Evolutionary conservation across 2,329 filamentous ascomycete genomes (phyloP), one percentile per base, ranked within the genome.

Genomic region (Claviceps pusilla): DNA sequence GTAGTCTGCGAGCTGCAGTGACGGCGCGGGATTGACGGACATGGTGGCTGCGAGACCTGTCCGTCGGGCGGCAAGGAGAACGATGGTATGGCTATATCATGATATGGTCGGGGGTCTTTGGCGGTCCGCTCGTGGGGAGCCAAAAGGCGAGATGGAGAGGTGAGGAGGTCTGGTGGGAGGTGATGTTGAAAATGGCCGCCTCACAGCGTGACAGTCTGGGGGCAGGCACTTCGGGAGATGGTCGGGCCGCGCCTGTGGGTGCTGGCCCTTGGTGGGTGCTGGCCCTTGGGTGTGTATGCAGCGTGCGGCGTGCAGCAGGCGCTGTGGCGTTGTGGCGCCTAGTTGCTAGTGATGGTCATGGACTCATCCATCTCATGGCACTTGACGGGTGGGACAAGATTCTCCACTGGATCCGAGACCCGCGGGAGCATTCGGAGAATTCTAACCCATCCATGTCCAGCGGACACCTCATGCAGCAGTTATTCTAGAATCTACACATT

Each of bases 1-100:
- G 71, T 95, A 97, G 66, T 96, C 90, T 66, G 91, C 87, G 56
- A 83, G 78, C 59, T 79, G 76, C 57, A 80, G 74, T 58, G 78
- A 77, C 56, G 74, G 75, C 59, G 67, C 59, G 41, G 69, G 65
- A 60, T 65, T 69, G 67, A 68, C 68, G 63, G 75, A 73, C 75
- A 77, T 76, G 54, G 58, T 69, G 66, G 65, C 57, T 59, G 58
- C 52, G 56, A 55, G 59, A 53, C 57, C 60, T 54, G 60, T 64
- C 63, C 63, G 65, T 63, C 60, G 60, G 14, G 33, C 29, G 55
- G 24, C n/a, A 29, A 52, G 42, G 24, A 35, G 12, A 14, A 19
- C 1, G 39, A 6, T 54, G 7, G 41, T 19, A 41, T 48, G 24
- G 45, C 51, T 60, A 57, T 56, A 54, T 55, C 59, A 61, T 61